These are phyloP conservation scores for Ustilago lituana DNA, from an alignment of 1,284 basidiomycete genomes.

Conservation along the genomic window DNA sequence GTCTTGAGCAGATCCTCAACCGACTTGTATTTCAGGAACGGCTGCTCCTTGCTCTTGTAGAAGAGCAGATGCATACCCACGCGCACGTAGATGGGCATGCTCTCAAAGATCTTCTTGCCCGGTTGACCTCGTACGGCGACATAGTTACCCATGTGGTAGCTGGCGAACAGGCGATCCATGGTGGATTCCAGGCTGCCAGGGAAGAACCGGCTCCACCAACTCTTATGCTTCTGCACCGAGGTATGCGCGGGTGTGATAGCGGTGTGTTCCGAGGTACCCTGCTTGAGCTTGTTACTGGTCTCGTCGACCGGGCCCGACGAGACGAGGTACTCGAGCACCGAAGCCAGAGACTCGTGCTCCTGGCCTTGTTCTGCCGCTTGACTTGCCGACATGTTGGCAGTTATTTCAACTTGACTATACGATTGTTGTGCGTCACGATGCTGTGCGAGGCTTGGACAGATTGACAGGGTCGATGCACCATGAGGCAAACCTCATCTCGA, in stretches of 20 bases:
- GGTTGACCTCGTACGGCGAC: constrained; percentile 54
- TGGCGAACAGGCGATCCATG: constrained; percentile 52
- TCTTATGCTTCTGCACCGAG: constrained; percentile 23
- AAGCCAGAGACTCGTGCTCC: constrained; percentile 42
- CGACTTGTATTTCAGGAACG: constrained; percentile 88
- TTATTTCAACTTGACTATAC: too few relatives aligned
- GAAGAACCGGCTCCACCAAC: constrained; percentile 52
- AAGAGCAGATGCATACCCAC: constrained; percentile 91
- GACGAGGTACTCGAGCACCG: constrained; percentile 45
- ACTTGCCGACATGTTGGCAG: constrained; percentile 8
- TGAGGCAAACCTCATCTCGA: too few relatives aligned
- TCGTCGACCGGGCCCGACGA: constrained; percentile 28
- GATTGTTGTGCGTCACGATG: too few relatives aligned
- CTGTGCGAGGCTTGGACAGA: too few relatives aligned
- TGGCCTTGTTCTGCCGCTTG: constrained; percentile 1
- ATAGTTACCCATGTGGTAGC: constrained; percentile 57
- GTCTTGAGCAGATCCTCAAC: constrained; percentile 78
- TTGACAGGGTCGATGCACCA: too few relatives aligned
- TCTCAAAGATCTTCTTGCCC: constrained; percentile 52
- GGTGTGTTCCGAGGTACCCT: constrained; percentile 21
- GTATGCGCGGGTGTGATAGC: constrained; percentile 39
- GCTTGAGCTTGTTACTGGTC: constrained; percentile 20
- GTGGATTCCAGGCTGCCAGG: constrained; percentile 29
- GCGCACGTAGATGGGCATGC: constrained; percentile 89
- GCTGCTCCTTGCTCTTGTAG: constrained; percentile 91